Conservation (phyloP, 2,329 filamentous ascomycete species). For the Xylaria sp. region DNA sequence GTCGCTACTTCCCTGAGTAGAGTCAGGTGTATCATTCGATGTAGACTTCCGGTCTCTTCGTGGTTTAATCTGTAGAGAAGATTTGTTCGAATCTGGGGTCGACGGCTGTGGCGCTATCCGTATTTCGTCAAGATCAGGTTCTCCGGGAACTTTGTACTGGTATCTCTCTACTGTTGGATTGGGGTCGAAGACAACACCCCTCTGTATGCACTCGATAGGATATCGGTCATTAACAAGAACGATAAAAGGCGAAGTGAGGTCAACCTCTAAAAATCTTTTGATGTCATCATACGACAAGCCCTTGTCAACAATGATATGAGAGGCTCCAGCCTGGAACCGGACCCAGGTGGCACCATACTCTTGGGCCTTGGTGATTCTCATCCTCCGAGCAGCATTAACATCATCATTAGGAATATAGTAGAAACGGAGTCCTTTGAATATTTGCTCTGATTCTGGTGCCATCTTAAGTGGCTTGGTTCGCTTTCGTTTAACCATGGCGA, state of each 20-base stretch:
- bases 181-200: constrained; percentile 67
- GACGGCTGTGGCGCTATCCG: constrained; percentile 9
- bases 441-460: constrained; percentile 63
- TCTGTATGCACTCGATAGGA: constrained; percentile 74
- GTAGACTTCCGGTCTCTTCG: constrained; percentile 11
- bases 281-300: constrained; percentile 72
- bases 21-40: constrained; percentile 10
- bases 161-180: constrained; percentile 64
- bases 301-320: constrained; percentile 84
- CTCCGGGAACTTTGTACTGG: constrained; percentile 69
- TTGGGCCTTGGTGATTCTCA: constrained; percentile 78
- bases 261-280: constrained; percentile 62
- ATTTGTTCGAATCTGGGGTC: constrained; percentile 31
- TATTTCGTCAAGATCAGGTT: constrained; percentile 49
- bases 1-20: constrained; percentile 24
- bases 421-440: constrained; percentile 72
- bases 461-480: constrained; percentile 55
- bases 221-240: constrained; percentile 75
- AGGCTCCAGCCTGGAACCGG: constrained; percentile 68
- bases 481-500: constrained; percentile 60
- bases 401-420: constrained; percentile 88
- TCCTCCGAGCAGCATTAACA: constrained; percentile 71
- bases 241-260: constrained; percentile 52
- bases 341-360: constrained; percentile 82
- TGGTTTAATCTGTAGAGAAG: constrained; percentile 37